Evolutionary conservation across 164 flowering plant genomes (phyloP), one percentile per base, ranked within the genome.

Genomic region (Nelumbo lutea): DNA sequence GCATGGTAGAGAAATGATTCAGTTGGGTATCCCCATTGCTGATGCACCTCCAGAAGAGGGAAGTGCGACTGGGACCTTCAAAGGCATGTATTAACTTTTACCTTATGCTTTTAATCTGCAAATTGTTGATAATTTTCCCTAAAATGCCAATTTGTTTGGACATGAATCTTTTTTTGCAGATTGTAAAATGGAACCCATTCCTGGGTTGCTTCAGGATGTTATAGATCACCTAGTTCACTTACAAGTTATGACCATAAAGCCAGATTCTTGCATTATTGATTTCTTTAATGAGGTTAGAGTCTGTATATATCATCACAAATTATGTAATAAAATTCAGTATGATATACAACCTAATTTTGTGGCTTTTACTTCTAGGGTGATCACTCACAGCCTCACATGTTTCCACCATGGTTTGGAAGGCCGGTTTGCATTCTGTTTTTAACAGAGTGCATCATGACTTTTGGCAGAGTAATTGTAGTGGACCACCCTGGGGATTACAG

Each of bases 1-100:
- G 64, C 93, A 82, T 78, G 98, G 96, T 59, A 83, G 98, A 81
- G 96, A 93, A 79, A 83, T 85, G 80, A 84, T 93, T 76, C 98
- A 93, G 72, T 68, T 93, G 56, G 96, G 98, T 40, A 43, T 81
- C 53, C 87, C 96, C 1, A 72, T 88, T 70, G 83, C 76, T n/a
- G 96, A 90, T 77, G 78, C 82, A 52, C 90, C 88, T 75, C 66
- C 73, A 42, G 93, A 87, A 61, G 96, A 85, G 76, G 94, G 86
- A 64, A 79, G 27, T 71, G 55, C 73, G 1, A 27, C 73, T 53
- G 89, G 84, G 47, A 70, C 77, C 13, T 79, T 78, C 39, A 87
- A 79, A 86, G 93, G 93, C 81, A 83, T 70, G 88, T 55, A 7
- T 55, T 59, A 15, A 2, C 13, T 10, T 51, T 51, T 51, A 13